phyloP scores from a whole-genome alignment of 2,329 filamentous ascomycete species.

The Chaetomium strumarium region DNA sequence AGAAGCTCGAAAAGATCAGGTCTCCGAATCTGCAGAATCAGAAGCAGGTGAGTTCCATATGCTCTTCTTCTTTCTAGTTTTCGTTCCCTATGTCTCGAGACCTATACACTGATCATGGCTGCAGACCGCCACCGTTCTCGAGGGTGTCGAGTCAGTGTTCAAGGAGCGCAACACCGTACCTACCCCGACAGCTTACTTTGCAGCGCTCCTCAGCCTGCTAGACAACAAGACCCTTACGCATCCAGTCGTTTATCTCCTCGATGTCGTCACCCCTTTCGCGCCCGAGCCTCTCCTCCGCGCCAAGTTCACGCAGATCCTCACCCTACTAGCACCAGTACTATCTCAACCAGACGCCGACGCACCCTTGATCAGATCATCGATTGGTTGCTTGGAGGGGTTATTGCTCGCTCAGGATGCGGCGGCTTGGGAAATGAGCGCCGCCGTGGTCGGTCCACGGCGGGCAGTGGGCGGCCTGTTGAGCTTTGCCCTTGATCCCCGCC shows the following conservation, averaged over 20 bases:
- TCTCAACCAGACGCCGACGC: slow-evolving; percentile 78
- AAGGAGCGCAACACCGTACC: slow-evolving; percentile 78
- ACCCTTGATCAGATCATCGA: slow-evolving; percentile 76
- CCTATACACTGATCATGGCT: not conserved
- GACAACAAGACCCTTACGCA: slow-evolving; percentile 77
- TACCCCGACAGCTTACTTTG: slow-evolving; percentile 89
- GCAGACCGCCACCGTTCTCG: slow-evolving; percentile 78
- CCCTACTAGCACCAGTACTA: slow-evolving; percentile 76
- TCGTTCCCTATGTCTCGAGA: not conserved
- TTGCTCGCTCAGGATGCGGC: slow-evolving; percentile 80
- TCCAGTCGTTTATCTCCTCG: slow-evolving; percentile 90
- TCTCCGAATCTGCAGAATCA: slow-evolving; percentile 94
- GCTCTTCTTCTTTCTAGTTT: slow-evolving; percentile 15
- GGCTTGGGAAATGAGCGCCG: slow-evolving; percentile 81
- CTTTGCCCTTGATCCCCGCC: slow-evolving; percentile 77
- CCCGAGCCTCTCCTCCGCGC: slow-evolving; percentile 82
- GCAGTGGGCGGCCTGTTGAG: slow-evolving; percentile 82
- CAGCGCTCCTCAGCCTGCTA: slow-evolving; percentile 84
- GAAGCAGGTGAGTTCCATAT: slow-evolving; percentile 60
- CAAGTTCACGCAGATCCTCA: slow-evolving; percentile 92
- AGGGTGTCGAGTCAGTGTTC: slow-evolving; percentile 87
- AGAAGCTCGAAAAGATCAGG: slow-evolving; percentile 95
- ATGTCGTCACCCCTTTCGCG: slow-evolving; percentile 79
- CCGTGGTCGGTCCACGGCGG: slow-evolving; percentile 76
- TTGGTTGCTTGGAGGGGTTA: slow-evolving; percentile 90